Evolutionary conservation across 306 rosid genomes (phyloP), one percentile per base, ranked within the genome.

Genomic region (Inga leiocalycina): DNA sequence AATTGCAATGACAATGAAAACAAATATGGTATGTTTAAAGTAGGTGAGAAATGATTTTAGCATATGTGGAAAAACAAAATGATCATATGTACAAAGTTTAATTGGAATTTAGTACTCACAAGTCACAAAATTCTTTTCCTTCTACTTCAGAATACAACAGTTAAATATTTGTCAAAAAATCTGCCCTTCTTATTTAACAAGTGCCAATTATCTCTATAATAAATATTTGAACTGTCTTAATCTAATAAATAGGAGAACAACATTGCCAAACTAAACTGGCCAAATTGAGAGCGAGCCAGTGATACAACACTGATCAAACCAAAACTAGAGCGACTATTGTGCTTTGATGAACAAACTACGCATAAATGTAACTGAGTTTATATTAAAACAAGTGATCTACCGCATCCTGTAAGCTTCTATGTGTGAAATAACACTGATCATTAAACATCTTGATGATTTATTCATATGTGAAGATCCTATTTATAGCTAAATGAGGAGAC

Each of bases 21-120:
- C n/a, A 79, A 52, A 37, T 54, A 37, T 37, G 65, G 17, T 48
- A 15, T 2, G 41, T 12, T 35, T 13, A 52, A 44, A n/a, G 27
- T 77, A 43, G 59, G 12, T 57, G 44, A 70, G 37, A 76, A 76
- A n/a, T 37, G 79, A 45, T 35, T 75, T 32, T 22, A 62, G 30
- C 34, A 16, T 39, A 5, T 65, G 12, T 35, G 24, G 15, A 7
- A n/a, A 57, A n/a, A 76, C 22, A 66, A 17, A 73, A 44, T 12
- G 54, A 76, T n/a, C 22, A 57, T 13, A 13, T n/a, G 20, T 20
- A 3, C 22, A 37, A 37, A 43, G 45, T 64, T 64, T 7, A 67
- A 68, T 16, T 0, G 71, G 2, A 65, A 65, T 65, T 65, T 15
- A 65, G 71, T 32, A 2, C 71, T 65, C 71, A 65, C 27, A 35